phyloP scores from a whole-genome alignment of 768 basidiomycete genomes.

The Russula foetens region DNA sequence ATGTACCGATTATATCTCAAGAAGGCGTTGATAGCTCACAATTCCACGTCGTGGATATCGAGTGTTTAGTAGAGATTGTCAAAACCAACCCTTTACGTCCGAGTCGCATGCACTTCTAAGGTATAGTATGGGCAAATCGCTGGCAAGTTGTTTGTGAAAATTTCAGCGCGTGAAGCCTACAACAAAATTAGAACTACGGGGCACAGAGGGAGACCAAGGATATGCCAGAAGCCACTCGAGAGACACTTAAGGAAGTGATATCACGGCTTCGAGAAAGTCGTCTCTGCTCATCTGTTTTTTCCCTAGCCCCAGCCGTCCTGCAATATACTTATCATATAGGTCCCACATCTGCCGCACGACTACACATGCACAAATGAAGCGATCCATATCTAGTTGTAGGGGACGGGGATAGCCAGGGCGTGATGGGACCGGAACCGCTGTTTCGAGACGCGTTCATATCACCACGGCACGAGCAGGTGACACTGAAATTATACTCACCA shows the following conservation, averaged over 20 bases:
- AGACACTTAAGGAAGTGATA: conserved; percentile 9
- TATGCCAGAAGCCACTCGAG: no score
- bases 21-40: no score
- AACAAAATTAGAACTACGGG: no score
- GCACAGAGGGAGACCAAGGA: no score
- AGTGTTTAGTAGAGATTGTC: no score
- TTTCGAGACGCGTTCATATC: not conserved
- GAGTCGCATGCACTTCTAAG: no score
- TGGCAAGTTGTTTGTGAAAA: no score
- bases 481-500: not conserved
- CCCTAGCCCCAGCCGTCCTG: not conserved
- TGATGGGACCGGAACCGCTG: not conserved
- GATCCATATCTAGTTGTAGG: not conserved
- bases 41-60: no score
- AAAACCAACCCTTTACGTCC: no score
- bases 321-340: not conserved
- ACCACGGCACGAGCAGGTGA: not conserved
- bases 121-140: no score
- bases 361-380: conserved; percentile 3
- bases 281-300: not conserved
- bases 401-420: not conserved
- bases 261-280: not conserved
- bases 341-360: not conserved
- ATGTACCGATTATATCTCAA: no score
- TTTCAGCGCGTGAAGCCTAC: no score